Evolutionary conservation across 352 stramenopile genomes (phyloP).

Genomic region (Phytophthora ramorum): DNA sequence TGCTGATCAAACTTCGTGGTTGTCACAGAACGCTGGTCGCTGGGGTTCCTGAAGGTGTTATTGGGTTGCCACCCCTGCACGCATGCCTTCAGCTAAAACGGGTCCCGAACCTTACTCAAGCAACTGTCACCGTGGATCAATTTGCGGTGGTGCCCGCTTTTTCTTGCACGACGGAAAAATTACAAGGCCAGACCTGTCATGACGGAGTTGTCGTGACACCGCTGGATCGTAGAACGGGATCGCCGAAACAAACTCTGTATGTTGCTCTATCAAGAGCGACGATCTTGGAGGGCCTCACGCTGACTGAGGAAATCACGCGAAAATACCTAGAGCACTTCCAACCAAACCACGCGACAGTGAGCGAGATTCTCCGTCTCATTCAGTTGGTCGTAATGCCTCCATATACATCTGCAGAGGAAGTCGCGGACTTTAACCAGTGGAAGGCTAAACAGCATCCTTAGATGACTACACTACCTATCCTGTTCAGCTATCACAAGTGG

Average conservation of each 20-base stretch:
- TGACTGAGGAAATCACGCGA: slow-evolving; percentile 1
- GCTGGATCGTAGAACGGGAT: background rate
- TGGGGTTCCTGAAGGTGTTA: slow-evolving; percentile 13
- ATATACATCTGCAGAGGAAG: background rate
- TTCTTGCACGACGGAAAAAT: slow-evolving; percentile 34
- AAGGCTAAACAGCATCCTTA: background rate
- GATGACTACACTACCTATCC: background rate
- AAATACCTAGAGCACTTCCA: background rate
- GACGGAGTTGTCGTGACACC: slow-evolving; percentile 29
- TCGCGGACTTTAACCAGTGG: background rate
- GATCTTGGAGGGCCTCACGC: background rate
- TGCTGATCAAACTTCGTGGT: slow-evolving; percentile 13
- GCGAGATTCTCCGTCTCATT: background rate
- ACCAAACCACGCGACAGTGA: background rate
- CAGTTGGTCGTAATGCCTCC: background rate
- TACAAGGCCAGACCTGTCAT: slow-evolving; percentile 34
- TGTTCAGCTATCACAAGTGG: no score
- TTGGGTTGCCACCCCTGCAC: slow-evolving; percentile 13
- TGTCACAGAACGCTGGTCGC: background rate
- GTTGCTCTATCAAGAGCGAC: background rate
- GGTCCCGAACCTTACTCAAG: slow-evolving; percentile 12
- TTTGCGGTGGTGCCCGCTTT: slow-evolving; percentile 32
- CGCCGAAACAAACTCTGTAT: slow-evolving; percentile 1
- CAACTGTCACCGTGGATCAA: slow-evolving; percentile 21
- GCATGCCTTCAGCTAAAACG: background rate